A percentile compares a stretch with the other conserved stretches of the same genome.
phyloP scores from a whole-genome alignment of 2,329 filamentous ascomycete species.

The Bipolaris oryzae region DNA sequence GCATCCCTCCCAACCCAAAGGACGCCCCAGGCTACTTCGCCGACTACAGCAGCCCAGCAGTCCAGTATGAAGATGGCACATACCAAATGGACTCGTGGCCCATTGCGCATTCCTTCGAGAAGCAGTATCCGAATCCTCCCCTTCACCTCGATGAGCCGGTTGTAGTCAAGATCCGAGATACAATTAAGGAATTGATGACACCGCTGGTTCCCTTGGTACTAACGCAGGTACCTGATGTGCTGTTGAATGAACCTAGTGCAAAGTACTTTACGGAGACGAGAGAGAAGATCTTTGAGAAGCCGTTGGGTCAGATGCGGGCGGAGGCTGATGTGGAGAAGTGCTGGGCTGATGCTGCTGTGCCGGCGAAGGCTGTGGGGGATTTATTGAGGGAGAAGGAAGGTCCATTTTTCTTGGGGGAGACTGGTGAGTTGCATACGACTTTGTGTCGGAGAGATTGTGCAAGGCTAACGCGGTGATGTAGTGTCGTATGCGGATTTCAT shows the following conservation, averaged over 20 bases:
- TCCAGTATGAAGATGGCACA: slow-evolving; percentile 61
- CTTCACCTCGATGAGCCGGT: slow-evolving; percentile 63
- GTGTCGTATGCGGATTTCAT: slow-evolving; percentile 57
- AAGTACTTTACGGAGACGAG: slow-evolving; percentile 65
- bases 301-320: slow-evolving; percentile 57
- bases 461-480: slow-evolving; percentile 11
- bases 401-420: slow-evolving; percentile 65
- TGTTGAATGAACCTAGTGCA: slow-evolving; percentile 60
- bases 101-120: slow-evolving; percentile 66
- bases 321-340: slow-evolving; percentile 58
- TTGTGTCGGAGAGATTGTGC: no score
- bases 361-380: slow-evolving; percentile 45
- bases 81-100: slow-evolving; percentile 68
- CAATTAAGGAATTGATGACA: slow-evolving; percentile 39
- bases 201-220: slow-evolving; percentile 39
- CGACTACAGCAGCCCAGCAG: slow-evolving; percentile 62
- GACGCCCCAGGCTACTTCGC: slow-evolving; percentile 39
- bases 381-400: slow-evolving; percentile 64
- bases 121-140: slow-evolving; percentile 62
- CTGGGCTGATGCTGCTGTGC: slow-evolving; percentile 55
- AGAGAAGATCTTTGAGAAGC: slow-evolving; percentile 56
- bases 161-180: slow-evolving; percentile 53
- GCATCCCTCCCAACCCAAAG: slow-evolving; percentile 55
- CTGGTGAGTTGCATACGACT: slow-evolving; percentile 35
- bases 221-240: slow-evolving; percentile 54